Percentiles rank a stretch among this genome's conserved stretches.
Conservation (phyloP, 352 stramenopile species). For the Phytopythium chamaehyphon region DNA sequence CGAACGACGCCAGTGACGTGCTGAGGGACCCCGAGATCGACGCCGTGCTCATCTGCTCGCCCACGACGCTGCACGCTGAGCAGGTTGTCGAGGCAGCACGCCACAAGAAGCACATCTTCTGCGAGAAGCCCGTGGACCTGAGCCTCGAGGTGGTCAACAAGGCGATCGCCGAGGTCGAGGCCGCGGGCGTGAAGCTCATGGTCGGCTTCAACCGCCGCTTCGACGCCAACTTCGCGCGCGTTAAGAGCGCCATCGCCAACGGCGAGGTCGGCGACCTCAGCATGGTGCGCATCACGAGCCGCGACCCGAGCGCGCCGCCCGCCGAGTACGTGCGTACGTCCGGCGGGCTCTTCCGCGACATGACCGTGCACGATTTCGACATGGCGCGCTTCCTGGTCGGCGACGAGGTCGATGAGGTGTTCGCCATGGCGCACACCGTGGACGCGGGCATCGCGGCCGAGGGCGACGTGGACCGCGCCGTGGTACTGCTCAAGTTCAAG, state of each 20-base stretch:
- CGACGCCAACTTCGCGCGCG: slow-evolving; percentile 91
- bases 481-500: slow-evolving; percentile 83
- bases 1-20: slow-evolving; percentile 85
- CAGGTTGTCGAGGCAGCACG: slow-evolving; percentile 93
- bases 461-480: slow-evolving; percentile 83
- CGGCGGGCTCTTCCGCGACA: slow-evolving; percentile 93
- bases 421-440: slow-evolving; percentile 31
- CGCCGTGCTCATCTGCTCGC: slow-evolving; percentile 96
- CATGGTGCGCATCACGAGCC: slow-evolving; percentile 75
- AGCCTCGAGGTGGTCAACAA: slow-evolving; percentile 68
- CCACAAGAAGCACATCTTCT: slow-evolving; percentile 94
- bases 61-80: slow-evolving; percentile 90
- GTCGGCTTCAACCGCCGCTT: slow-evolving; percentile 93
- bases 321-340: slow-evolving; percentile 53
- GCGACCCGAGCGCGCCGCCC: slow-evolving; percentile 42
- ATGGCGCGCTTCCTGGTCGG: slow-evolving; percentile 92
- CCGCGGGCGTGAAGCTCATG: slow-evolving; percentile 92
- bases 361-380: slow-evolving; percentile 96
- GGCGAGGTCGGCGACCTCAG: slow-evolving; percentile 90
- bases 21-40: slow-evolving; percentile 92
- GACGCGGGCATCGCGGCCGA: slow-evolving; percentile 39
- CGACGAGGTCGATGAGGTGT: slow-evolving; percentile 53
- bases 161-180: slow-evolving; percentile 36
- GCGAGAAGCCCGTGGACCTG: slow-evolving; percentile 95
- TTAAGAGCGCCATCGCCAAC: slow-evolving; percentile 73